A percentile compares a stretch with the other conserved stretches of the same genome.
These are phyloP conservation scores for Cyclotella kingstonii DNA, from an alignment of 108 stramenopile genomes.

Conservation along the genomic window DNA sequence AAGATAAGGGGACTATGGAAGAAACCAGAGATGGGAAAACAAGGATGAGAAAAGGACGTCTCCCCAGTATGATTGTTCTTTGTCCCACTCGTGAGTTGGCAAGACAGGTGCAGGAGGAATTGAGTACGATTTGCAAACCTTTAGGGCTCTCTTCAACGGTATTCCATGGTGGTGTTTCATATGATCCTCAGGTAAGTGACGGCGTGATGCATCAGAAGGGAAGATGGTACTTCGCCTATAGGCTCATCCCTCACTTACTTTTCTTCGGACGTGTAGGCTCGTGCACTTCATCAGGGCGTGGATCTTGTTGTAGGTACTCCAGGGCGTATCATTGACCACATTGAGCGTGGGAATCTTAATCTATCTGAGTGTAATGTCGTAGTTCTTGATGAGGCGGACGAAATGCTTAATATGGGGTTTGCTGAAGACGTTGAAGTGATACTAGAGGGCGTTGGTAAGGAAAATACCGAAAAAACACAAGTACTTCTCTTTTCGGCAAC, in stretches of 20 bases:
- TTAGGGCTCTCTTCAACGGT: conserved; percentile 76
- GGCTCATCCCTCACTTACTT: not conserved
- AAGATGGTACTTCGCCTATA: not conserved
- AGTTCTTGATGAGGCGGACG: conserved; percentile 99
- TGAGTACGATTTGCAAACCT: conserved; percentile 63
- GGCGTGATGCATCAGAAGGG: not conserved
- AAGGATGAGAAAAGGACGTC: conserved; percentile 70
- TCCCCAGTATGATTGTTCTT: conserved; percentile 90
- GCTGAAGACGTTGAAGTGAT: conserved; percentile 97
- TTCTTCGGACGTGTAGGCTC: conserved; percentile 40
- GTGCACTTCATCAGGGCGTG: conserved; percentile 83
- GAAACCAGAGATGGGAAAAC: conserved; percentile 43
- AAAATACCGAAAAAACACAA: conserved; percentile 80
- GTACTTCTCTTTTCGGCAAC: conserved; percentile 98
- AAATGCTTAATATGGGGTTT: conserved; percentile 99
- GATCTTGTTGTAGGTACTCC: conserved; percentile 99
- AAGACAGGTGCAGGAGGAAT: conserved; percentile 95
- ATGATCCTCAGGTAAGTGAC: conserved; percentile 77
- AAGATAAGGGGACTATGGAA: conserved; percentile 54
- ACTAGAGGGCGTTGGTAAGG: conserved; percentile 68
- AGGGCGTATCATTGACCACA: conserved; percentile 96
- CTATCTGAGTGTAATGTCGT: conserved; percentile 77
- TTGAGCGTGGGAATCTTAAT: conserved; percentile 90
- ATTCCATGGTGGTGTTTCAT: conserved; percentile 98
- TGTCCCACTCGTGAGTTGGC: conserved; percentile 99